Percentiles rank a stretch among this genome's conserved stretches.
Conservation (phyloP, 805 yeast genomes). For the Nakazawaea wickerhamii region DNA sequence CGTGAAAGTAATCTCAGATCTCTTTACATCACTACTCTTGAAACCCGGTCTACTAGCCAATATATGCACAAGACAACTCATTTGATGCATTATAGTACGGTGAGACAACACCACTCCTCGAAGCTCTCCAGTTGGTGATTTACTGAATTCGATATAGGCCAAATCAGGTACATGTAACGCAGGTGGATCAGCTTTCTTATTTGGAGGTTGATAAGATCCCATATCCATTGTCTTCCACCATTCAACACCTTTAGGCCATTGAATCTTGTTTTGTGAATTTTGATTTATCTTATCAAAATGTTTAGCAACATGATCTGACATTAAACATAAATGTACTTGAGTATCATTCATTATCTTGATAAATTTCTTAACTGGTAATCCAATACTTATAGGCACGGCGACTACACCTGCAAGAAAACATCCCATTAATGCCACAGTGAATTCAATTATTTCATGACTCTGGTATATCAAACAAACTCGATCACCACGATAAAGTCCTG, state of each 20-base stretch:
- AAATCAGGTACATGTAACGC: conserved; percentile 72
- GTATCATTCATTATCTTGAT: conserved; percentile 67
- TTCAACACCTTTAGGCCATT: conserved; percentile 70
- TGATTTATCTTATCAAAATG: conserved; percentile 60
- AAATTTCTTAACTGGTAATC: conserved; percentile 62
- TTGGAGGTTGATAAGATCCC: conserved; percentile 59
- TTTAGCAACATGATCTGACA: conserved; percentile 75
- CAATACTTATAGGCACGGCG: conserved; percentile 88
- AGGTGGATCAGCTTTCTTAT: conserved; percentile 54
- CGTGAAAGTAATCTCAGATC: conserved; percentile 44
- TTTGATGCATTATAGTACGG: conserved; percentile 81
- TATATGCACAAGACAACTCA: conserved; percentile 67
- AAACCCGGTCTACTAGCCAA: conserved; percentile 53
- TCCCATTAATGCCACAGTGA: conserved; percentile 80
- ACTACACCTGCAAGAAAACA: conserved; percentile 91
- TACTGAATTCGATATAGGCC: conserved; percentile 89
- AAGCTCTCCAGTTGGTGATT: conserved; percentile 85
- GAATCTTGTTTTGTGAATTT: conserved; percentile 36
- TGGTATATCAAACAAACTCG: conserved; percentile 81
- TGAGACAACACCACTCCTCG: conserved; percentile 94
- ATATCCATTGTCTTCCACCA: conserved; percentile 85
- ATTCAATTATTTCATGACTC: conserved; percentile 78
- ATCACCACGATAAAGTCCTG: conserved; percentile 73
- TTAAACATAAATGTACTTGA: conserved; percentile 69
- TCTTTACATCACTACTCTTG: conserved; percentile 38